Percentiles rank a stretch among this genome's conserved stretches.
phyloP scores from a whole-genome alignment of 495 filamentous ascomycete species.

The Acidiella bohemica region DNA sequence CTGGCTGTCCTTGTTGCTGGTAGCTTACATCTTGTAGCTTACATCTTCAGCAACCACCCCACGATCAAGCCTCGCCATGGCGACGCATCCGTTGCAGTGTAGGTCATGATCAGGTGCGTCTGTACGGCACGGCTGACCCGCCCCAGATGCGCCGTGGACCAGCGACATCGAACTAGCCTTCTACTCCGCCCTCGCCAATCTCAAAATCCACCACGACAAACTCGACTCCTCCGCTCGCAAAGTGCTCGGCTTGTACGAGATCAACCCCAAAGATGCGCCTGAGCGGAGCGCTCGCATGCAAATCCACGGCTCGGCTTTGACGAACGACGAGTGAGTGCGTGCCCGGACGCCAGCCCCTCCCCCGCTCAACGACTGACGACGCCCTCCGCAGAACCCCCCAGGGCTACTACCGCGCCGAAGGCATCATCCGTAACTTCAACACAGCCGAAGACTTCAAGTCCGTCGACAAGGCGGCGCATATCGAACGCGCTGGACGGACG shows the following conservation, averaged over 20 bases:
- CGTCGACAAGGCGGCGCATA: slow-evolving; percentile 54
- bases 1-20: no score
- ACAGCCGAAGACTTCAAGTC: slow-evolving; percentile 86
- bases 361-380: slow-evolving; percentile 6
- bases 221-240: slow-evolving; percentile 81
- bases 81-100: no score
- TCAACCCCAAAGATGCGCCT: slow-evolving; percentile 51
- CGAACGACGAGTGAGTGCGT: slow-evolving; percentile 58
- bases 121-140: no score
- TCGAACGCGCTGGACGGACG: slow-evolving; percentile 63
- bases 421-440: slow-evolving; percentile 90
- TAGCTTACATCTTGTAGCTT: no score
- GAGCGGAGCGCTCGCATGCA: slow-evolving; percentile 72
- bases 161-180: slow-evolving; percentile 94
- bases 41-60: no score
- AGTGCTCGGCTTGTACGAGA: slow-evolving; percentile 80
- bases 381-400: slow-evolving; percentile 45
- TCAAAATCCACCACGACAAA: slow-evolving; percentile 92
- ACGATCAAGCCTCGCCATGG: no score
- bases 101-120: no score
- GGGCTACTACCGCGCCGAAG: slow-evolving; percentile 69
- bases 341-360: background rate
- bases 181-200: slow-evolving; percentile 73
- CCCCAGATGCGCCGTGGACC: slow-evolving; percentile 70
- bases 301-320: slow-evolving; percentile 73